phyloP scores from a whole-genome alignment of 225 moss, liverwort and hornwort genomes.

The Lunularia cruciata region DNA sequence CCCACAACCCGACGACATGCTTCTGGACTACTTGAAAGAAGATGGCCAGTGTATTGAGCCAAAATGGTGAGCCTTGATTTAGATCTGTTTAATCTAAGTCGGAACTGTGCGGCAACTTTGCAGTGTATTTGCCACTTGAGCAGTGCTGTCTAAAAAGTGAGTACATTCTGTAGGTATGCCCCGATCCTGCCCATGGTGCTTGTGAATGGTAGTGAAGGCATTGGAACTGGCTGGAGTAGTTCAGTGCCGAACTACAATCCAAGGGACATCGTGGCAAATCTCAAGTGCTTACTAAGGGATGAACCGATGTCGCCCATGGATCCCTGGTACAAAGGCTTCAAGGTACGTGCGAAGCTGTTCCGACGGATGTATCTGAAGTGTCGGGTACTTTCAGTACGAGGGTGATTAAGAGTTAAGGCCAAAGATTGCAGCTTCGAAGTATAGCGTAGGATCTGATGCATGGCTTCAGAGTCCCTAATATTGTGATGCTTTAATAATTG shows the following conservation, averaged over 20 bases:
- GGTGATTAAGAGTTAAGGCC: background rate
- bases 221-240: slow-evolving; percentile 99
- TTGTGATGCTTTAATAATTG: background rate
- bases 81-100: background rate
- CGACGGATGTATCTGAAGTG: background rate
- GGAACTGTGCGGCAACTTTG: background rate
- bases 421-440: too few relatives aligned
- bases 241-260: slow-evolving; percentile 92
- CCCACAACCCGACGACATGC: slow-evolving; percentile 79
- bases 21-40: slow-evolving; percentile 85
- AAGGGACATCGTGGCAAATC: slow-evolving; percentile 72
- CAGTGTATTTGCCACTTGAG: too few relatives aligned
- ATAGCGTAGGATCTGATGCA: background rate
- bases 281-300: slow-evolving; percentile 56
- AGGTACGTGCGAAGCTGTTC: slow-evolving; percentile 45
- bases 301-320: slow-evolving; percentile 77
- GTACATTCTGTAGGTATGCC: slow-evolving; percentile 55
- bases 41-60: slow-evolving; percentile 92
- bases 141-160: too few relatives aligned
- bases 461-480: background rate
- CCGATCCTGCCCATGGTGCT: slow-evolving; percentile 94
- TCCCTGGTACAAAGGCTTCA: slow-evolving; percentile 98
- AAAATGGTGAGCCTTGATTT: slow-evolving; percentile 51
- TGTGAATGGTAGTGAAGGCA: slow-evolving; percentile 97
- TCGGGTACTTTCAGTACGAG: background rate